phyloP scores from a whole-genome alignment of 345 rosid species.

The Schrenkiella parvula region DNA sequence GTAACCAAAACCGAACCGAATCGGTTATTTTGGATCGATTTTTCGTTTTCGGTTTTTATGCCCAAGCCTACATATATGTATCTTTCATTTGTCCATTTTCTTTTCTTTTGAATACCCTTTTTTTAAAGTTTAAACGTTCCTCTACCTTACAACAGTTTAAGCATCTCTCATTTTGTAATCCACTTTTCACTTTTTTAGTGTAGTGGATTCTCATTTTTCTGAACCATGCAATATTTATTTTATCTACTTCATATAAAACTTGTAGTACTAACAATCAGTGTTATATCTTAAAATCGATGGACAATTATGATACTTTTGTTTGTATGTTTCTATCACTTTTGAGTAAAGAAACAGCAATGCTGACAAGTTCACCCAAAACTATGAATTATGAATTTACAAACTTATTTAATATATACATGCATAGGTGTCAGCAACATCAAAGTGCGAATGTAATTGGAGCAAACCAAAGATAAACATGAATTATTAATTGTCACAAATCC shows the following conservation, averaged over 20 bases:
- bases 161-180: not conserved
- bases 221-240: slow-evolving; percentile 1
- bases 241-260: not conserved
- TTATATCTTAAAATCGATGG: not conserved
- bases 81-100: not conserved
- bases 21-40: too few relatives aligned
- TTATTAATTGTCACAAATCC: not conserved
- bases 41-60: too few relatives aligned
- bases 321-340: not conserved
- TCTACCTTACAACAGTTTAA: not conserved
- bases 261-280: not conserved
- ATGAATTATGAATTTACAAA: not conserved
- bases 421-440: not conserved
- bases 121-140: not conserved
- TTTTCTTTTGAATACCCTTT: too few relatives aligned
- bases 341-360: not conserved
- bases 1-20: too few relatives aligned
- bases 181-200: not conserved
- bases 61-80: too few relatives aligned
- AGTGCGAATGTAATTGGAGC: not conserved
- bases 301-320: not conserved
- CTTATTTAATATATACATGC: not conserved
- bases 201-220: not conserved
- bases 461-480: not conserved
- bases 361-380: not conserved